Conservation (phyloP, 2,329 filamentous ascomycete genomes). For the Phyllosticta citriasiana region DNA sequence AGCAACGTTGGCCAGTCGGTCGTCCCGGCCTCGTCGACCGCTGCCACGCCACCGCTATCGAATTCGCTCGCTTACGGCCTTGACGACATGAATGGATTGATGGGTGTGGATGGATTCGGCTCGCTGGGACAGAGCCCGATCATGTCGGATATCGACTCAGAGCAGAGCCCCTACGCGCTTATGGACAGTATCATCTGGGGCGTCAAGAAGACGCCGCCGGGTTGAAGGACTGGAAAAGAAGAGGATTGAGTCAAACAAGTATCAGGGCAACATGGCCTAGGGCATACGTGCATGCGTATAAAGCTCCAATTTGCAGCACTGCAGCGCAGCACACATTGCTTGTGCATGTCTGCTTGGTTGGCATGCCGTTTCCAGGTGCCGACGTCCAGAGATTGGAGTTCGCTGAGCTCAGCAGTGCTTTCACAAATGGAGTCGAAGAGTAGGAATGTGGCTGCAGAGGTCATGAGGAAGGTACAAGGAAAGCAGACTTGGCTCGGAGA, state of each 20-base stretch:
- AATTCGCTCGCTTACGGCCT: constrained; percentile 21
- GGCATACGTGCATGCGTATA: too few relatives aligned
- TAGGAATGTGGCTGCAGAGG: too few relatives aligned
- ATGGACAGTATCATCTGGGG: constrained; percentile 41
- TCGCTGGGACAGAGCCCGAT: constrained; percentile 25
- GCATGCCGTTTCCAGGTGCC: too few relatives aligned
- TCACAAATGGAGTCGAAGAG: too few relatives aligned
- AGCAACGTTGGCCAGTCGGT: constrained; percentile 20
- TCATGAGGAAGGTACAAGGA: too few relatives aligned
- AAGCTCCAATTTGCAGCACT: too few relatives aligned
- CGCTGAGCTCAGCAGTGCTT: too few relatives aligned
- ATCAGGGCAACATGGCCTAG: not conserved
- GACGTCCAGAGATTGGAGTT: too few relatives aligned
- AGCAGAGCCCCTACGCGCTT: constrained; percentile 37
- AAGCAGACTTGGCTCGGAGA: too few relatives aligned
- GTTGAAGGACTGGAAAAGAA: not conserved
- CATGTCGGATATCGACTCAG: constrained; percentile 26
- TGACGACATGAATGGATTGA: constrained; percentile 27
- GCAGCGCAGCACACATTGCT: too few relatives aligned
- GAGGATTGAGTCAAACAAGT: not conserved
- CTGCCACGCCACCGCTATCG: not conserved
- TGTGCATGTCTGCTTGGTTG: too few relatives aligned
- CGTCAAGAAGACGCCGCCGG: constrained; percentile 8
- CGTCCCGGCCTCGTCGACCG: constrained; percentile 15
- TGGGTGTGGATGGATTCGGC: constrained; percentile 21